Conservation (phyloP, 2,329 filamentous ascomycete genomes). For the Trichoderma sp. region DNA sequence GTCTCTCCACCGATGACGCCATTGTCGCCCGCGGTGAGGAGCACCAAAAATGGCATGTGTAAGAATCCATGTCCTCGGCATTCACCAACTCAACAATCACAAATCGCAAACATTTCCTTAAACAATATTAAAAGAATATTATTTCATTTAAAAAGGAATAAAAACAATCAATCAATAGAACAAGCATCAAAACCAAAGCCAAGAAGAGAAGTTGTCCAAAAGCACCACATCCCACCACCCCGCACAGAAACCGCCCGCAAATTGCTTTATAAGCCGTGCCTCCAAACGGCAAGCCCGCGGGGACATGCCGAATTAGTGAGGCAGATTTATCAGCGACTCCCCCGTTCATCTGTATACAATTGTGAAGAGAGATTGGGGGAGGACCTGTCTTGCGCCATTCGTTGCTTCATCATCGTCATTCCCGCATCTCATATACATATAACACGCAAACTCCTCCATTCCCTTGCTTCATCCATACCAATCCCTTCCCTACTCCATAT, state of each 20-base stretch:
- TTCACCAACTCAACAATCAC: background rate
- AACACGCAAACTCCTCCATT: background rate
- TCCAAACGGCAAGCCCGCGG: background rate
- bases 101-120: background rate
- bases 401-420: background rate
- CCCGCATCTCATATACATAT: background rate
- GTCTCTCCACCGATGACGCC: background rate
- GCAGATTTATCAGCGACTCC: background rate
- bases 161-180: too few species aligned
- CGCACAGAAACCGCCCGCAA: background rate
- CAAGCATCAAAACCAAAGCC: background rate
- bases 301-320: background rate
- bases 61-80: background rate
- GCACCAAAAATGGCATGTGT: background rate
- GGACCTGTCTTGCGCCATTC: background rate
- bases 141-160: background rate
- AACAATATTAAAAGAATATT: background rate
- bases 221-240: background rate
- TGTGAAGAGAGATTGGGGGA: background rate
- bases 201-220: background rate
- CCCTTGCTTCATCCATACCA: background rate
- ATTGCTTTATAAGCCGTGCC: constrained; percentile 19
- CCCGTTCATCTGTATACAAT: background rate
- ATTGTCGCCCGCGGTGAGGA: background rate
- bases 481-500: background rate